Evolutionary conservation across 179 eudicot species (phyloP).

Genomic region (Camellia oleifera): DNA sequence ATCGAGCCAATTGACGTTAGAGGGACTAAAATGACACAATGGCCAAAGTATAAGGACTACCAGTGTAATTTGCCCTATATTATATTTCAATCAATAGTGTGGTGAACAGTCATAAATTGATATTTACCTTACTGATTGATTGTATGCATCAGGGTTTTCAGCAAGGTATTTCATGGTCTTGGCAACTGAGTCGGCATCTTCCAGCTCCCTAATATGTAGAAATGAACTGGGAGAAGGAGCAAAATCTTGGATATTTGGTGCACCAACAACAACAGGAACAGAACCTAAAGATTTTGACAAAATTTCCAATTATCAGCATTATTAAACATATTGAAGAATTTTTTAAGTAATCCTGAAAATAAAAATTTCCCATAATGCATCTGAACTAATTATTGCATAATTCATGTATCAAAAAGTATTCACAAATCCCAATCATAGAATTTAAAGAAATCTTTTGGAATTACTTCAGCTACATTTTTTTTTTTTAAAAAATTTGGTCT

Average conservation of each 20-base stretch:
- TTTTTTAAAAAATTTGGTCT: too few relatives aligned
- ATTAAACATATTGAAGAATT: not conserved
- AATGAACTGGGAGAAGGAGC: conserved; percentile 73
- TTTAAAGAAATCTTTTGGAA: conserved; percentile 19
- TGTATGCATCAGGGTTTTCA: conserved; percentile 64
- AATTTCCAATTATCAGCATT: conserved; percentile 18
- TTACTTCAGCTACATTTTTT: not conserved
- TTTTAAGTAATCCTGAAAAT: not conserved
- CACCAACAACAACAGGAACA: conserved; percentile 91
- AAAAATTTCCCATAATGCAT: not conserved
- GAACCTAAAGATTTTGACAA: conserved; percentile 44
- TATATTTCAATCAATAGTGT: not conserved
- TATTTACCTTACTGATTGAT: conserved; percentile 67
- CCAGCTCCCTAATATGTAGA: conserved; percentile 71
- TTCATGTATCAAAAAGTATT: not conserved
- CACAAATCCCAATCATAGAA: not conserved
- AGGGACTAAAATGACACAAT: too few relatives aligned
- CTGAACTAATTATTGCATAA: not conserved
- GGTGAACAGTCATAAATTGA: not conserved
- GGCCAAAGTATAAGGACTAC: too few relatives aligned
- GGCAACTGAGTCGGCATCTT: conserved; percentile 59
- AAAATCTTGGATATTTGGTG: conserved; percentile 92
- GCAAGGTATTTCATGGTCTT: conserved; percentile 78
- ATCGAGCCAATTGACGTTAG: too few relatives aligned
- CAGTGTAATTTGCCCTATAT: not conserved